Base-by-base conservation (phyloP, 2,329 filamentous ascomycete genomes). In the Knufia fluminis region DNA sequence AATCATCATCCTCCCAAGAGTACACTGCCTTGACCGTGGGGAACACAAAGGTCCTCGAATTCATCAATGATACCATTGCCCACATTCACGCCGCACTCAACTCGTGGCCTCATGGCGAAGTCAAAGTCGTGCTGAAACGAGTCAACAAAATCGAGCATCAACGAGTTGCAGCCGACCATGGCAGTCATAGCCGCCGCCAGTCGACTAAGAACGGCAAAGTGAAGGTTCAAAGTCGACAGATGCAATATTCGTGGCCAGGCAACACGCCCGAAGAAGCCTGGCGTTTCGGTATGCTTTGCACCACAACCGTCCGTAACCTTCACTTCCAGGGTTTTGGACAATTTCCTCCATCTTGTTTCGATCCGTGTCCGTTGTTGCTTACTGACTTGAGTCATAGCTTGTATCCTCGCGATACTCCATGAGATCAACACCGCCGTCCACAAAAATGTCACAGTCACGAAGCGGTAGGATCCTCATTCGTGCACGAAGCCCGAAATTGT, bases 231-330 rank as follows among this genome's bases (percentile, higher is more conserved):
- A 49, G 52, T 8, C 52, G 57, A 9, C 40, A 53, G 28, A 56
- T 61, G 3, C 66, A 60, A n/a, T 71, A 71, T 49, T 70, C 62
- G 19, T 82, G 78, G 61, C 79, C 79, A 10, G 79, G 77, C 12
- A 74, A 66, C 50, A 75, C 67, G 45, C 65, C 65, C 2, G 68
- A 74, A 49, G 79, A 82, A 60, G 76, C 77, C 12, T 79, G 77
- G 77, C 73, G 73, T 58, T 78, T 78, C 55, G 69, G 75, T 77
- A 59, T 54, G 40, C 16, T 19, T n/a, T n/a, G n/a, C n/a, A n/a
- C n/a, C n/a, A n/a, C n/a, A n/a, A n/a, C n/a, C n/a, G n/a, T n/a
- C n/a, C n/a, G n/a, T n/a, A n/a, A n/a, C n/a, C n/a, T n/a, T n/a
- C n/a, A n/a, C n/a, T n/a, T n/a, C n/a, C n/a, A n/a, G n/a, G n/a